These are phyloP conservation scores for Magnaporthiopsis incrustans DNA, from an alignment of 2,329 filamentous ascomycete genomes.

Conservation along the genomic window DNA sequence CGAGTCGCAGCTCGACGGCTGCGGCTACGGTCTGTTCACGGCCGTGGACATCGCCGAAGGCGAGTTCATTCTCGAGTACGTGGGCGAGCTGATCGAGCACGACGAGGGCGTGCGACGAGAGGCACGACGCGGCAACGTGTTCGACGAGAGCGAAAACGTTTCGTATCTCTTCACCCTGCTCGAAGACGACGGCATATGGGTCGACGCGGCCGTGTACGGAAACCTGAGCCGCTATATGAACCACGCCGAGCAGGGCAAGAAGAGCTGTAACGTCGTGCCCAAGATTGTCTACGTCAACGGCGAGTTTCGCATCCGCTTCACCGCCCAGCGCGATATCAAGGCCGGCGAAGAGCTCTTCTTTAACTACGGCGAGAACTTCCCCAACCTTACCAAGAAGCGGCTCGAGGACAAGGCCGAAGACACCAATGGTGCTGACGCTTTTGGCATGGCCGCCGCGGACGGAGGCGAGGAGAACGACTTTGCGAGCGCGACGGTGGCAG, in stretches of 20 bases:
- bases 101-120: constrained; percentile 63
- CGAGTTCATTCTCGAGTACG: constrained; percentile 76
- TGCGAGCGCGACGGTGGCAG: not conserved
- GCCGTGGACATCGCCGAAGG: constrained; percentile 58
- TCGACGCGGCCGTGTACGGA: constrained; percentile 69
- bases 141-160: constrained; percentile 53
- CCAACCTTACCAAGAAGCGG: constrained; percentile 48
- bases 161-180: constrained; percentile 58
- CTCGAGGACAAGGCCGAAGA: constrained; percentile 31
- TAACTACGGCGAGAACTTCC: constrained; percentile 66
- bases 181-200: constrained; percentile 54
- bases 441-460: not conserved
- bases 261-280: constrained; percentile 54
- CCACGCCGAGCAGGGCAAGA: constrained; percentile 49
- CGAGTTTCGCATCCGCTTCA: constrained; percentile 69
- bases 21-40: constrained; percentile 69
- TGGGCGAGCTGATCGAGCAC: constrained; percentile 66
- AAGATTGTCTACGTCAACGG: constrained; percentile 66
- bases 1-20: constrained; percentile 56
- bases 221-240: constrained; percentile 83
- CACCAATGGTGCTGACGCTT: not conserved
- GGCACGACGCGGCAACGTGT: constrained; percentile 50
- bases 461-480: constrained; percentile 2
- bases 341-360: constrained; percentile 74
- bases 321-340: constrained; percentile 56